These are phyloP conservation scores for Backusella sp. DNA, from an alignment of 192 early-diverging fungal genomes.

Conservation along the genomic window DNA sequence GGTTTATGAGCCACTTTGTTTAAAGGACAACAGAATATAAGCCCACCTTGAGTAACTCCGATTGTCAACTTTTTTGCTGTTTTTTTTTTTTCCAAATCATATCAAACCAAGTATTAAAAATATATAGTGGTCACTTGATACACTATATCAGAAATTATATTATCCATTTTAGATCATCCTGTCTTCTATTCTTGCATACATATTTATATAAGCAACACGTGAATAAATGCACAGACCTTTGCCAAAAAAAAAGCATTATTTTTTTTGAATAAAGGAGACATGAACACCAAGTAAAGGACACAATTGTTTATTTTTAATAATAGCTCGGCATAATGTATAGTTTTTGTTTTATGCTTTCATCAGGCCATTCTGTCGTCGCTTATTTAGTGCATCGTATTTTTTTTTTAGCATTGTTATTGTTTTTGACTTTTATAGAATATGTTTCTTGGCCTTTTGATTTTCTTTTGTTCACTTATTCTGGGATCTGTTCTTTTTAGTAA, in stretches of 20 bases:
- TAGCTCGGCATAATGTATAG: background rate
- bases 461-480: background rate
- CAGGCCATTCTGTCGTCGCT: background rate
- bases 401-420: background rate
- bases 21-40: background rate
- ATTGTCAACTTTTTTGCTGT: background rate
- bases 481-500: background rate
- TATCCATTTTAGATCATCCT: background rate
- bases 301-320: background rate
- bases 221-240: background rate
- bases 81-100: background rate
- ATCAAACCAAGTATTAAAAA: background rate
- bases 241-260: too few species aligned
- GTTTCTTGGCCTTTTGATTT: background rate
- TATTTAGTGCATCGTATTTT: background rate
- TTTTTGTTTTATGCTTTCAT: background rate
- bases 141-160: background rate
- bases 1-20: background rate
- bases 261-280: background rate
- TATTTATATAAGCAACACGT: background rate
- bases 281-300: background rate
- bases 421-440: background rate
- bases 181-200: background rate
- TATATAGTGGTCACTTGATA: background rate
- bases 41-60: background rate